Base-by-base conservation (phyloP, 352 stramenopile species). In the Pythium folliculosum region DNA sequence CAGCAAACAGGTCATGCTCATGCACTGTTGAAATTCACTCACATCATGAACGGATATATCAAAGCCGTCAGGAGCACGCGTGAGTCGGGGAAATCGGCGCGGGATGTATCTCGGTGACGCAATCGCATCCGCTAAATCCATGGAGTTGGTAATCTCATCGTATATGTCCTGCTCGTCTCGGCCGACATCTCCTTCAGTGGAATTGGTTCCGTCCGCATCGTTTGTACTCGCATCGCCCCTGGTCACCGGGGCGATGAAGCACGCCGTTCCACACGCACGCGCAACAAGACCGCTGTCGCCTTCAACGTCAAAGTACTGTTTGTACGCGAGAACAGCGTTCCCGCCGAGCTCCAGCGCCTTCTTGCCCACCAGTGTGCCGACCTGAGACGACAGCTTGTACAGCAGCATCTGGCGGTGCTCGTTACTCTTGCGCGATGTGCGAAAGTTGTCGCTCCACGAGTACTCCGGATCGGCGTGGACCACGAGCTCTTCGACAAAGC, bases 241-340 rank as follows among this genome's bases (percentile, higher is more conserved):
- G 77, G 89, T 82, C 23, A 91, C 89, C 1, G 86, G 72, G 1
- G 77, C 77, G 53, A 95, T 86, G n/a, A 77, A 89, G 40, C 86
- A 93, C 17, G 89, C 81, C 62, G 98, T 99, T 16, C 98, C 98
- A 73, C 96, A 99, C 7, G 95, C 97, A 25, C 97, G 80, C 22
- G 96, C 97, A 0, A 99, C 97, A 27, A 99, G 85, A 12, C 97
- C 97, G 37, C 94, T 98, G 76, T 99, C 97, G 50, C 97, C 97
- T 84, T 99, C 97, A 32, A 99, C 94, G 77, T 99, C 97, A 70
- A 99, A 99, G 72, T 98, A 98, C 69, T 99, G 95, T 65, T 98
- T 91, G 80, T 99, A 99, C 6, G 93, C 97, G 51, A 99, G 76
- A 19, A 99, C 96, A 7, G 97, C 97, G 71, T 99, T 99, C 3